A percentile compares a stretch with the other conserved stretches of the same genome.
Evolutionary conservation across 192 early-diverging fungal species (phyloP).

Genomic region (Backusella mclennaniae): DNA sequence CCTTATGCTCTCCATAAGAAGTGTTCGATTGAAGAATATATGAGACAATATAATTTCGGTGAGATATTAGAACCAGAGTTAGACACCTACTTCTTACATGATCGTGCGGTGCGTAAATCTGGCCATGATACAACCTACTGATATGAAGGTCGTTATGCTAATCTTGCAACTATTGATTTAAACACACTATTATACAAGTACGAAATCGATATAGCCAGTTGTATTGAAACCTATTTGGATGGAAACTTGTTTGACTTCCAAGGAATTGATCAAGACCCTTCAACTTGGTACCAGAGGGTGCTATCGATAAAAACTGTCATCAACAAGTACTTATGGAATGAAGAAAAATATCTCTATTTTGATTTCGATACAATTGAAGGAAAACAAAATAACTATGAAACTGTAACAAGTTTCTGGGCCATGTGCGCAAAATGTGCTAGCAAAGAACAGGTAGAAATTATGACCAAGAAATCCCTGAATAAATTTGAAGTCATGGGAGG

Average conservation of each 20-base stretch:
- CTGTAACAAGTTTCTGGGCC: slow-evolving; percentile 86
- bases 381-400: slow-evolving; percentile 77
- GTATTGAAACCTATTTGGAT: slow-evolving; percentile 62
- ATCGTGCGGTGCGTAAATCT: slow-evolving; percentile 94
- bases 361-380: slow-evolving; percentile 83
- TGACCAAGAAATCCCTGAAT: slow-evolving; percentile 64
- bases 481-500: slow-evolving; percentile 94
- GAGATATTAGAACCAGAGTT: slow-evolving; percentile 76
- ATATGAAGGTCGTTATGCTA: slow-evolving; percentile 85
- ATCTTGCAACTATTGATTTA: slow-evolving; percentile 91
- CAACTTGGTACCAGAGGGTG: slow-evolving; percentile 65
- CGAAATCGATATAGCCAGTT: slow-evolving; percentile 83
- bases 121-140: slow-evolving; percentile 97
- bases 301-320: slow-evolving; percentile 59
- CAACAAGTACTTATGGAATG: slow-evolving; percentile 85
- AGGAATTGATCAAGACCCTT: slow-evolving; percentile 43
- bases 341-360: slow-evolving; percentile 74
- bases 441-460: slow-evolving; percentile 67
- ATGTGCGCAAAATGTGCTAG: slow-evolving; percentile 88
- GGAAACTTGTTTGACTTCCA: slow-evolving; percentile 36
- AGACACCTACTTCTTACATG: slow-evolving; percentile 96
- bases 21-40: slow-evolving; percentile 70
- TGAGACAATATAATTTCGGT: slow-evolving; percentile 66
- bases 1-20: slow-evolving; percentile 71
- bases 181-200: slow-evolving; percentile 95